Conservation (phyloP, 83 land plant genomes). For the Picea abies region DNA sequence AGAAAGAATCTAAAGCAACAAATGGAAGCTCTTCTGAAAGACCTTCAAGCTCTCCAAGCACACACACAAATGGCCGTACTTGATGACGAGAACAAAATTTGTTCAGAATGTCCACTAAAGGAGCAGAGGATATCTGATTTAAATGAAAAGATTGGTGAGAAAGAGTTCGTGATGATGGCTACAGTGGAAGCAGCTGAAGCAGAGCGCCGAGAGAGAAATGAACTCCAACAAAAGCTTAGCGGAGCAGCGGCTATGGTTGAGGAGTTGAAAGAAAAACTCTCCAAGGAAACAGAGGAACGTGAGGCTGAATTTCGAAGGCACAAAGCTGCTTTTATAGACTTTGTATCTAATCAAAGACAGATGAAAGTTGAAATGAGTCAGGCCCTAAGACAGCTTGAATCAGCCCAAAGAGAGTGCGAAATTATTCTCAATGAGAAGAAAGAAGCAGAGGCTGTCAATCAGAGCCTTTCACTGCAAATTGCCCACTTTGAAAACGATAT, state of each 20-base stretch:
- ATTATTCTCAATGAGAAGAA: slow-evolving; percentile 48
- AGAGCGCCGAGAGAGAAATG: slow-evolving; percentile 30
- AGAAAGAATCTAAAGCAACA: slow-evolving; percentile 54
- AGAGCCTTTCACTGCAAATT: slow-evolving; percentile 48
- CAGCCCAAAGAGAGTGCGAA: slow-evolving; percentile 39
- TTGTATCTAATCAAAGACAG: slow-evolving; percentile 62
- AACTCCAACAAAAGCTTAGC: slow-evolving; percentile 39
- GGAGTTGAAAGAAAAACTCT: slow-evolving; percentile 42
- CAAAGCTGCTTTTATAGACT: slow-evolving; percentile 62
- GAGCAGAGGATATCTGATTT: slow-evolving; percentile 37
- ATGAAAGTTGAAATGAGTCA: slow-evolving; percentile 65
- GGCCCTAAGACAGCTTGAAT: slow-evolving; percentile 45
- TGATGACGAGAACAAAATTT: slow-evolving; percentile 7
- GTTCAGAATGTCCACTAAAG: slow-evolving; percentile 21
- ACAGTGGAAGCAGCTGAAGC: slow-evolving; percentile 43
- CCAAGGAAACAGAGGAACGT: slow-evolving; percentile 46
- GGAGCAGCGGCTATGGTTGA: slow-evolving; percentile 27
- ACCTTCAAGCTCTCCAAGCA: slow-evolving; percentile 23
- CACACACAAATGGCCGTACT: background rate
- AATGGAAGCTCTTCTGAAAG: slow-evolving; percentile 46
- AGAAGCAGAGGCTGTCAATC: slow-evolving; percentile 34
- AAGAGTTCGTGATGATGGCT: slow-evolving; percentile 24
- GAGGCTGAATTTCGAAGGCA: slow-evolving; percentile 58
- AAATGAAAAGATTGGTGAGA: slow-evolving; percentile 39
- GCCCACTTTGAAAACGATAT: slow-evolving; percentile 43